These are phyloP conservation scores for Caloboletus firmus DNA, from an alignment of 1,284 basidiomycete species.

Conservation along the genomic window DNA sequence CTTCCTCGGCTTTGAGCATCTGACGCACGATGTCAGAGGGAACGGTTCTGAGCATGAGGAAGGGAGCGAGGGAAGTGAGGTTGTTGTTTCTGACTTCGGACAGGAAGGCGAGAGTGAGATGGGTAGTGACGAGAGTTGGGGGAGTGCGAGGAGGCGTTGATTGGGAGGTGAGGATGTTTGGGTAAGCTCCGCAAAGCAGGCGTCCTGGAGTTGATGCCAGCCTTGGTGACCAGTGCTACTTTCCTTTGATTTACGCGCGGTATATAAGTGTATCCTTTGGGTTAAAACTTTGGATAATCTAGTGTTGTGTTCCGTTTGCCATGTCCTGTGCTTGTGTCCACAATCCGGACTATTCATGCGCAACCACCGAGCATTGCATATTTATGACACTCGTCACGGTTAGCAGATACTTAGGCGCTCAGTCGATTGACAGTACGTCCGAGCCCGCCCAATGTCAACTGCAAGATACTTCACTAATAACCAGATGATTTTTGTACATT, in stretches of 20 bases:
- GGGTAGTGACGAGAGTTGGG: slow-evolving; percentile 33
- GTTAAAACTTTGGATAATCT: slow-evolving; percentile 9
- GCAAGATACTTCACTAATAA: not conserved
- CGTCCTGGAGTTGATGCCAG: not conserved
- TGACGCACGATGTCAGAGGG: not conserved
- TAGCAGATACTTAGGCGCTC: not conserved
- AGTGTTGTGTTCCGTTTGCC: not conserved
- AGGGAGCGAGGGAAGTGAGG: slow-evolving; percentile 26
- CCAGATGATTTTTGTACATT: not conserved
- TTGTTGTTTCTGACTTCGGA: slow-evolving; percentile 13
- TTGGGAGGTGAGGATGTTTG: not conserved
- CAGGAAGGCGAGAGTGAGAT: slow-evolving; percentile 26
- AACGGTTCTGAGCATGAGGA: not conserved
- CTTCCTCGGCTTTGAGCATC: slow-evolving; percentile 29
- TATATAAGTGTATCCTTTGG: not conserved
- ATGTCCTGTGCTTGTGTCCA: slow-evolving; percentile 2
- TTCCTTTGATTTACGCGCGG: not conserved
- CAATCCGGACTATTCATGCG: not conserved
- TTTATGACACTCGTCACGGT: not conserved
- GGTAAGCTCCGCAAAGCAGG: not conserved
- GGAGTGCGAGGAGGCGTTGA: slow-evolving; percentile 23
- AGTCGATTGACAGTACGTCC: too few species aligned
- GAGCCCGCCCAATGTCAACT: not conserved
- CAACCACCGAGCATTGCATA: not conserved
- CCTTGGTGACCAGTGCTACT: not conserved